Percentiles rank a stretch among this genome's conserved stretches.
Conservation (phyloP, 2,329 filamentous ascomycete genomes). For the Annulohypoxylon truncatum region DNA sequence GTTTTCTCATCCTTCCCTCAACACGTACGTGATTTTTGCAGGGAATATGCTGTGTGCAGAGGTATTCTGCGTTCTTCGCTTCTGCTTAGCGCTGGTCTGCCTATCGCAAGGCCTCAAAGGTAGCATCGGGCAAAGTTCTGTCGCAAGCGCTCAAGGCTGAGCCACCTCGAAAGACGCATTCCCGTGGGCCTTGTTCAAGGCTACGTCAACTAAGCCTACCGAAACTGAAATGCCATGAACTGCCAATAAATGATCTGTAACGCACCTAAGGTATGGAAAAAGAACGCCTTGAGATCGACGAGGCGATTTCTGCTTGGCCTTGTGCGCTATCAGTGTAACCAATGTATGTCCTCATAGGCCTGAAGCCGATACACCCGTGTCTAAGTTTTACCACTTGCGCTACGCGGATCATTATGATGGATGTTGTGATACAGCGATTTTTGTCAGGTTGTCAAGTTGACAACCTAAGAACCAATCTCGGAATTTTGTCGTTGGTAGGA, state of each 20-base stretch:
- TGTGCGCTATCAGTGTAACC: not conserved
- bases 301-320: conserved; percentile 1
- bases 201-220: not conserved
- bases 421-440: not conserved
- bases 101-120: conserved; percentile 4
- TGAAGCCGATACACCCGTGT: not conserved
- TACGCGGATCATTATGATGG: conserved; percentile 6
- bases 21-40: not conserved
- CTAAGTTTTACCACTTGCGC: not conserved
- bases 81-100: conserved; percentile 9
- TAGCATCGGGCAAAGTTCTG: conserved; percentile 27
- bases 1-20: not conserved
- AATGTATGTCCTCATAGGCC: not conserved
- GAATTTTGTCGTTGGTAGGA: conserved; percentile 2
- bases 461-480: not conserved
- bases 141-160: conserved; percentile 35
- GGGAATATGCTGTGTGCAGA: conserved; percentile 1
- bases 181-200: not conserved
- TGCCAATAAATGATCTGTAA: not conserved
- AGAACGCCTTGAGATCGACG: not conserved
- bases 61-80: not conserved
- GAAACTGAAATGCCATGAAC: not conserved
- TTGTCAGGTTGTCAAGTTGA: not conserved
- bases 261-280: not conserved
- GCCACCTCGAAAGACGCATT: conserved; percentile 1